Evolutionary conservation across 257 asterid genomes (phyloP).

Genomic region (Solanum etuberosum): DNA sequence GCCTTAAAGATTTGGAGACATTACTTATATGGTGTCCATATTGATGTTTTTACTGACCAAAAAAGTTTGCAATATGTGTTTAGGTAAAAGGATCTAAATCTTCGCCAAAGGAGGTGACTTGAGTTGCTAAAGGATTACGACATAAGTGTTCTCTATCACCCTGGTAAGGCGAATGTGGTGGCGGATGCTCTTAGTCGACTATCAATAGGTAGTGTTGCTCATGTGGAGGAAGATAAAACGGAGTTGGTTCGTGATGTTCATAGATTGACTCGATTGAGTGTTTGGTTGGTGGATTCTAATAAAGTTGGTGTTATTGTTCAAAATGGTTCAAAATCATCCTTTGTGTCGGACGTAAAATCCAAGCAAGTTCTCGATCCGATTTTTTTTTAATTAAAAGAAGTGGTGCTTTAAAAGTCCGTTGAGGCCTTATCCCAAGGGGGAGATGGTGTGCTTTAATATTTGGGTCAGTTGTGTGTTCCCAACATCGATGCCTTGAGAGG

Average conservation of each 20-base stretch:
- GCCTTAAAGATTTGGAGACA: background rate
- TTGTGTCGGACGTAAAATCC: background rate
- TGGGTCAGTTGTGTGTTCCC: background rate
- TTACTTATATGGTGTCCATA: background rate
- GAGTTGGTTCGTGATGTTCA: background rate
- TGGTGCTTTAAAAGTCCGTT: background rate
- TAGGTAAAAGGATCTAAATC: background rate
- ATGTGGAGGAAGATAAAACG: background rate
- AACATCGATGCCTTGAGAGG: background rate
- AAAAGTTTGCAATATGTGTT: background rate
- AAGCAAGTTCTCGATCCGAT: background rate
- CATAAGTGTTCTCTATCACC: background rate
- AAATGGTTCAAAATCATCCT: no score
- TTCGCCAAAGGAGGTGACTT: background rate
- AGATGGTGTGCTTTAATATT: background rate
- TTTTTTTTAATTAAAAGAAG: no score
- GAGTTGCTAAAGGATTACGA: background rate
- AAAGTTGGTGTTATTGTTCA: background rate
- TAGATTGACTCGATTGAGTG: background rate
- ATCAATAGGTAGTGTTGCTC: background rate
- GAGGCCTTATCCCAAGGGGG: background rate
- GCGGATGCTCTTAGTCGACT: background rate
- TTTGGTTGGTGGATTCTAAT: background rate
- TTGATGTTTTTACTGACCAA: background rate
- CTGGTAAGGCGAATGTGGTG: background rate